A percentile compares a stretch with the other conserved stretches of the same genome.
phyloP scores from a whole-genome alignment of 2,329 filamentous ascomycete species.

The Xylaria sp. region DNA sequence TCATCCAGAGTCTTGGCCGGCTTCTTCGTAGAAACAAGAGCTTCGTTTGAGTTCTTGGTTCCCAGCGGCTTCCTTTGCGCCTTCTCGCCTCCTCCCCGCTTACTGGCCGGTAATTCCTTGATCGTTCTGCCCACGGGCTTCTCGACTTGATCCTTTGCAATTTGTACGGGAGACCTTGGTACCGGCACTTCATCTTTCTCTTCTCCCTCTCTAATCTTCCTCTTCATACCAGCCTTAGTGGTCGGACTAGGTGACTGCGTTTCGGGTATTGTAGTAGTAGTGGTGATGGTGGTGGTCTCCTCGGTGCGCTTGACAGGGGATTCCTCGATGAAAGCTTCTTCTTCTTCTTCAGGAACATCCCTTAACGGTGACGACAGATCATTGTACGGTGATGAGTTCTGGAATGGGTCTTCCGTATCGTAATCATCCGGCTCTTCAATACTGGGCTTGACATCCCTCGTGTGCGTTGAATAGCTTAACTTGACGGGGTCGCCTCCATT shows the following conservation, averaged over 20 bases:
- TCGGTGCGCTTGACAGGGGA: slow-evolving; percentile 1
- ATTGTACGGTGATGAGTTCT: neutral
- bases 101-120: slow-evolving; percentile 42
- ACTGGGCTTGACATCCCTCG: slow-evolving; percentile 15
- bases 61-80: slow-evolving; percentile 44
- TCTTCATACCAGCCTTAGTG: slow-evolving; percentile 49
- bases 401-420: slow-evolving; percentile 1
- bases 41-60: slow-evolving; percentile 56
- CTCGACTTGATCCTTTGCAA: slow-evolving; percentile 30
- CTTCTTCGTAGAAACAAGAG: slow-evolving; percentile 56
- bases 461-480: slow-evolving; percentile 42
- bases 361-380: neutral
- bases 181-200: slow-evolving; percentile 41
- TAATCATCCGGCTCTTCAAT: slow-evolving; percentile 11
- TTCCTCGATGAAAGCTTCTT: neutral
- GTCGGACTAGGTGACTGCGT: slow-evolving; percentile 22
- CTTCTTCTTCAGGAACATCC: slow-evolving; percentile 1
- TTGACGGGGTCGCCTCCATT: slow-evolving; percentile 49
- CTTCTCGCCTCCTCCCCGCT: slow-evolving; percentile 38
- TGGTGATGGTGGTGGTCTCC: neutral
- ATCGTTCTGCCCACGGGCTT: slow-evolving; percentile 36
- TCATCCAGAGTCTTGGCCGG: slow-evolving; percentile 29
- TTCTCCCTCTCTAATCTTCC: slow-evolving; percentile 52
- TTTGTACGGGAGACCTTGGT: slow-evolving; percentile 31
- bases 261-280: slow-evolving; percentile 8